Conservation (phyloP, 2,329 filamentous ascomycete species). For the Diaporthe caulivora region DNA sequence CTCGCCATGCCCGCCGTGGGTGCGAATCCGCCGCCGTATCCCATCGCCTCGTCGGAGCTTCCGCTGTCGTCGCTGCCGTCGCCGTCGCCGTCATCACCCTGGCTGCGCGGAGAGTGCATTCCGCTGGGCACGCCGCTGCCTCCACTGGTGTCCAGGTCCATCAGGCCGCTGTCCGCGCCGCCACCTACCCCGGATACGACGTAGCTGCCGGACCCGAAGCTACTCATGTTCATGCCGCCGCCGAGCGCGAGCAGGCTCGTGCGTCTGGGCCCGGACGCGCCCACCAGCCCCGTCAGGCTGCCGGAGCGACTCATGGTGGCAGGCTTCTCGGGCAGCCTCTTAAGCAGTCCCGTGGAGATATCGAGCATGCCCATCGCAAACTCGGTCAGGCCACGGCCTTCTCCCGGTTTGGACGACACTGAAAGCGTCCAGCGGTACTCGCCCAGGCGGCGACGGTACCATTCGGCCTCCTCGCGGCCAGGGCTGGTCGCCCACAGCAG, state of each 20-base stretch:
- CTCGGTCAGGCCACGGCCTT: constrained; percentile 68
- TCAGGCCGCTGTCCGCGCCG: constrained; percentile 41
- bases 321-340: constrained; percentile 79
- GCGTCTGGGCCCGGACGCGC: constrained; percentile 57
- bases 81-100: constrained; percentile 29
- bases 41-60: constrained; percentile 68
- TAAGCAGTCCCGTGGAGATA: constrained; percentile 76
- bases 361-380: constrained; percentile 86
- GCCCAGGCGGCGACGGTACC: constrained; percentile 85
- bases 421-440: constrained; percentile 96
- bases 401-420: constrained; percentile 81
- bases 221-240: constrained; percentile 33
- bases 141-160: constrained; percentile 50
- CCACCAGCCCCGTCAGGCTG: constrained; percentile 63
- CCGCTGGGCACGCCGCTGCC: constrained; percentile 60
- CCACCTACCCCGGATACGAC: constrained; percentile 43
- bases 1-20: constrained; percentile 50
- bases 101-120: constrained; percentile 63
- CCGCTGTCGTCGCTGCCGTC: constrained; percentile 54
- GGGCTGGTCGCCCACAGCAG: constrained; percentile 91
- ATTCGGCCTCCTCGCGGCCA: constrained; percentile 88
- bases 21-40: constrained; percentile 57
- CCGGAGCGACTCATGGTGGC: constrained; percentile 67
- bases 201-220: constrained; percentile 25
- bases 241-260: constrained; percentile 54